Base-by-base conservation (phyloP, 106 monocot genomes). In the Dioscorea zingiberensis region DNA sequence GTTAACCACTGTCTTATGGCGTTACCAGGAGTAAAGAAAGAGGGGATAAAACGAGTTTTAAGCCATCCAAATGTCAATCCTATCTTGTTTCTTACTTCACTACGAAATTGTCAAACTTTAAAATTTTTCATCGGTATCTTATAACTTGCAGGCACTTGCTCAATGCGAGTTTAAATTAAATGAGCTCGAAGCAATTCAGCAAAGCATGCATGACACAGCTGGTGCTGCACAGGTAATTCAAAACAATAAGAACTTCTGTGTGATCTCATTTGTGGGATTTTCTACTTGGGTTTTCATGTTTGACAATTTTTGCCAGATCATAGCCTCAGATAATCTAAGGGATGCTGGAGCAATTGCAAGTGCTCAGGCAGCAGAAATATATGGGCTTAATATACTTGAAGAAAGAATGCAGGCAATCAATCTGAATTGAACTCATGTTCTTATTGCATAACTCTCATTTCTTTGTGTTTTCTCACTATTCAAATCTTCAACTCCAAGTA, bases 271-370 rank as follows among this genome's bases (percentile, higher is more conserved):
- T 69, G 7, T 44, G 58, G 38, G 16, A 3, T 38, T 38, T 38
- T 38, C 21, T 55, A 55, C 25, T 59, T 23, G 25, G 14, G 25
- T 4, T 44, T 17, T 57, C 17, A 64, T 58, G 2, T 25, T 47
- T 65, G 27, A 13, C 11, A 57, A 47, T 72, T 44, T 77, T 59
- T 28, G 25, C 15, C 54, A 92, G 87, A 59, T 77, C 56, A 64
- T 92, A 66, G 71, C 84, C 14, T 64, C 78, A 21, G 80, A 80
- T 22, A 67, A 61, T 59, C 64, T 87, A 45, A 75, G 61, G 32
- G 92, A 92, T 77, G 77, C 79, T 29, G 92, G 74, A 60, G 92
- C 84, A 45, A 75, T 87, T 68, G 87, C 87, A 44, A 92, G 84
- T 76, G 69, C 64, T 16, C 78, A 71, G 58, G 87, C 91, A 55